These are phyloP conservation scores for Kewa caespitosa DNA, from an alignment of 179 eudicot species.

Conservation along the genomic window DNA sequence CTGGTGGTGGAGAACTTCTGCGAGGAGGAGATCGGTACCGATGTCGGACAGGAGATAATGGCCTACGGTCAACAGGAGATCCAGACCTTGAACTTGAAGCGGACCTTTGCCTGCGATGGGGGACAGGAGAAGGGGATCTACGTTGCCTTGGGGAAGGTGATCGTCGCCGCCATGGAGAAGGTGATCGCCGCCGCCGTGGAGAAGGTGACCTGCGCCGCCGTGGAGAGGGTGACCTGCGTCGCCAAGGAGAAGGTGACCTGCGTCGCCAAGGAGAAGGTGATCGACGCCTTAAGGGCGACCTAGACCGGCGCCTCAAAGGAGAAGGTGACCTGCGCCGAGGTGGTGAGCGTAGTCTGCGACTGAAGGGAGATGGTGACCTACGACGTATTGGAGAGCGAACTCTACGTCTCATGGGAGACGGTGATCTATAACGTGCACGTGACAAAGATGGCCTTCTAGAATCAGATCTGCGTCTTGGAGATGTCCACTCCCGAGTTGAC, in stretches of 20 bases:
- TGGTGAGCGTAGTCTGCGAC: conserved; percentile 54
- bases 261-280: conserved; percentile 48
- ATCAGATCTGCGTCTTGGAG: conserved; percentile 59
- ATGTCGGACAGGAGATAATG: conserved; percentile 41
- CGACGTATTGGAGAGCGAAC: conserved; percentile 49
- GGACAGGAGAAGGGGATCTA: conserved; percentile 45
- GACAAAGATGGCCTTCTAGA: conserved; percentile 44
- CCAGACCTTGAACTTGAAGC: conserved; percentile 58
- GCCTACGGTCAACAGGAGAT: conserved; percentile 52
- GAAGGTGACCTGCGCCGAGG: conserved; percentile 53
- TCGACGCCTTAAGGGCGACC: conserved; percentile 33
- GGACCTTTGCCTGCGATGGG: conserved; percentile 41
- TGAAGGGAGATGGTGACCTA: conserved; percentile 55
- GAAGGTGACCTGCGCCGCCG: conserved; percentile 38
- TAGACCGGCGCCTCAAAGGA: conserved; percentile 45
- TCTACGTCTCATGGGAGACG: conserved; percentile 49
- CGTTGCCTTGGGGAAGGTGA: conserved; percentile 47
- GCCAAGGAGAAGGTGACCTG: conserved; percentile 35
- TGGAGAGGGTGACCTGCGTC: conserved; percentile 49
- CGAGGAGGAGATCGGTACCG: conserved; percentile 29
- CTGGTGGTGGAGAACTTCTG: conserved; percentile 23
- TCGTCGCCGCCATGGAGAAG: conserved; percentile 36
- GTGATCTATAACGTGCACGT: conserved; percentile 49
- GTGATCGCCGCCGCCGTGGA: conserved; percentile 42
- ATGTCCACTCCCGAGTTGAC: conserved; percentile 39